Evolutionary conservation across 441 rosid genomes (phyloP).

Genomic region (Erodium trifolium): DNA sequence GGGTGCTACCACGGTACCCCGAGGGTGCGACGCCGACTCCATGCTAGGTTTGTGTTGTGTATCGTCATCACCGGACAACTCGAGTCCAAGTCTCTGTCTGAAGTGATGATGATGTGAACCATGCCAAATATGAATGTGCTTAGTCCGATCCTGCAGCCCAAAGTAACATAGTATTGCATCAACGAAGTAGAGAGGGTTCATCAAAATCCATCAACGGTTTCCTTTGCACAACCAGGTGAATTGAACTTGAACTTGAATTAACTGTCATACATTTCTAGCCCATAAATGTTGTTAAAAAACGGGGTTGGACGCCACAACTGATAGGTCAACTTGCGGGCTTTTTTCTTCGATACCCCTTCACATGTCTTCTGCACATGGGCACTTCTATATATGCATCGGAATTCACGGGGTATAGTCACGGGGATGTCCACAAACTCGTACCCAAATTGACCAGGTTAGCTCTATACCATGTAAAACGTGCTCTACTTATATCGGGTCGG

Average conservation of each 20-base stretch:
- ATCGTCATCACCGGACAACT: conserved; percentile 50
- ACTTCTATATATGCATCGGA: too few species aligned
- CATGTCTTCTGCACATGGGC: too few species aligned
- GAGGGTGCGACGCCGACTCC: conserved; percentile 47
- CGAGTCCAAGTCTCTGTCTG: conserved; percentile 50
- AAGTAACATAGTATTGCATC: conserved; percentile 16
- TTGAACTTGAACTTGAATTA: not conserved
- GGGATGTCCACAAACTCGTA: too few species aligned
- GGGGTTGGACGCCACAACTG: too few species aligned
- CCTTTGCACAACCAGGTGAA: too few species aligned
- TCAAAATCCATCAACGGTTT: not conserved
- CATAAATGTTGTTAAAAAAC: too few species aligned
- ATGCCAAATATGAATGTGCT: conserved; percentile 70
- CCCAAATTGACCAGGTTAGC: too few species aligned
- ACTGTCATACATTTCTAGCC: not conserved
- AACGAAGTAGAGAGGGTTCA: conserved; percentile 8
- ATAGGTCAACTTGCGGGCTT: too few species aligned
- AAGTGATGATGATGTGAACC: conserved; percentile 58
- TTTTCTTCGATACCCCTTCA: too few species aligned
- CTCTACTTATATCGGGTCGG: too few species aligned
- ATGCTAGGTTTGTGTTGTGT: conserved; percentile 43
- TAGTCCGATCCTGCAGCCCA: conserved; percentile 44
- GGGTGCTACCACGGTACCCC: conserved; percentile 71
- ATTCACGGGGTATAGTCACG: too few species aligned
- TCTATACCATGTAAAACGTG: too few species aligned